Base-by-base conservation (phyloP, 495 filamentous ascomycete genomes). In the Penicillium soppii region DNA sequence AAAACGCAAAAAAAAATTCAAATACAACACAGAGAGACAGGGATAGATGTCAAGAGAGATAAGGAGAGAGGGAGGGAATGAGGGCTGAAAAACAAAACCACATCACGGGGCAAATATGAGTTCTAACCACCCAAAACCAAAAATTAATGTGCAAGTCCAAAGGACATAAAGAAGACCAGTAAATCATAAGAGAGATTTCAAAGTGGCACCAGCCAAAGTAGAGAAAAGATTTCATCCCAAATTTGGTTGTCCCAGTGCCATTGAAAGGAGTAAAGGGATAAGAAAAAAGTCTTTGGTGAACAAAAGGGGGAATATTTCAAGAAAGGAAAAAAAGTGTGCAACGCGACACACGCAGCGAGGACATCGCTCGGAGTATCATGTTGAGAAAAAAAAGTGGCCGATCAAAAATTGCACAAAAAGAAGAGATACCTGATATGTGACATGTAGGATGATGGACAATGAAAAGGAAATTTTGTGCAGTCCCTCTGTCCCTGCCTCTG, bases 271-370 rank as follows among this genome's bases (percentile, higher is more conserved):
- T 47, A 53, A 45, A 49, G 42, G 38, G 27, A 47, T 46, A 17
- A 51, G 53, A 47, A 46, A 55, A 54, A 58, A 52, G 47, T 52
- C 38, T 53, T 33, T 48, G 46, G 49, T 38, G 42, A 63, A 66
- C 62, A 61, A 49, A 66, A 66, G 56, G 62, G 62, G 62, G 62
- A 66, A 66, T 66, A 66, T 49, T 50, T 54, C 53, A 59, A 52
- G 58, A 53, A 56, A 57, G 45, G 48, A 58, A 52, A 50, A 53
- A 16, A 42, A 52, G 47, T 32, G 48, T 43, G 47, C 35, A 54
- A 57, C 52, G 52, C 47, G 52, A 58, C 56, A 67, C 56, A 56
- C 44, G 49, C 51, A 50, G 53, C 47, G 53, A 52, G 52, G 54
- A 36, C 9, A 37, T 44, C 41, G 54, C 55, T 51, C 56, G 43